Base-by-base conservation (phyloP, 2,329 filamentous ascomycete species). In the Penicillium hesseltinei region DNA sequence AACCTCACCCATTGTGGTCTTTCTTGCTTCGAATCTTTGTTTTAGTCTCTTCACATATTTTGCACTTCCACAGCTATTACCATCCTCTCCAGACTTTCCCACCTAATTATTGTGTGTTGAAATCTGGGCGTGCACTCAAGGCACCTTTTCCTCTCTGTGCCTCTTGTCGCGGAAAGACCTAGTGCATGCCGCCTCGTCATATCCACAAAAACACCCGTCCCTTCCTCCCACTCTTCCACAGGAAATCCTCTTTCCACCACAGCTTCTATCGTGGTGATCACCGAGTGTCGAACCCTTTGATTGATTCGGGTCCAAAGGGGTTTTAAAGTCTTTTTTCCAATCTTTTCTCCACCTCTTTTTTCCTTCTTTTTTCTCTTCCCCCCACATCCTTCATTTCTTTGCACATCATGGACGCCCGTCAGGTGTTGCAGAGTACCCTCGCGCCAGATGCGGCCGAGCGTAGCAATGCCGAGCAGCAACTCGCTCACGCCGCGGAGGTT, bases 381-480 rank as follows among this genome's bases (percentile, higher is more conserved):
- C 64, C 60, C 62, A 58, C 57, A 57, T 54, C 57, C 58, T 62
- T 57, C 65, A 63, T 50, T 60, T 59, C 56, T 64, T 59, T 64
- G 53, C 66, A 68, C 70, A 91, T 85, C 82, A 92, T 95, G 89
- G 91, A 97, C 82, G 95, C 97, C 82, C 96, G 93, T 83, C 89
- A 92, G 81, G 93, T 99, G 82, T 89, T 99, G 83, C 87, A 91
- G 80, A 93, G 92, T 82, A 97, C 94, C 78, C 87, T 97, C 80
- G 95, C 92, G 74, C 84, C 92, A 75, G 94, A 99, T 85, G 89
- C 91, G 77, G 84, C 87, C 74, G 87, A 90, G 77, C 92, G 94
- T 83, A 88, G 90, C 76, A 88, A 87, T 78, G 93, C 94, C 69
- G 94, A 99, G 81, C 88, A 94, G 78, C 92, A 97, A 81, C 90